These are phyloP conservation scores for Hygrocybe punicea DNA, from an alignment of 768 basidiomycete species.

Conservation along the genomic window DNA sequence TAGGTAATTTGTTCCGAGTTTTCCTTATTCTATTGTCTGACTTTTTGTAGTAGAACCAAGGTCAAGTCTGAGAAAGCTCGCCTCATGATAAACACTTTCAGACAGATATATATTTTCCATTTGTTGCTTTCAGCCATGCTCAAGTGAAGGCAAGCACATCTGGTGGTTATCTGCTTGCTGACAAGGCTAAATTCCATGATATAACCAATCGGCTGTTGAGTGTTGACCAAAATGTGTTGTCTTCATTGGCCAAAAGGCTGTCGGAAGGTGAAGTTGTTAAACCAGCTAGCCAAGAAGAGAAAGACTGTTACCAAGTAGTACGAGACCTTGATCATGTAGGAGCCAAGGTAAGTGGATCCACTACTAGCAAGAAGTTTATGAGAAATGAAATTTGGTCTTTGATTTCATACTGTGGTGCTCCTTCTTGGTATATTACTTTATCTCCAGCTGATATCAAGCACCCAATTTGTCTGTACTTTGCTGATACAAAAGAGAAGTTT, in stretches of 20 bases:
- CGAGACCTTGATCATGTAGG: slow-evolving; percentile 35
- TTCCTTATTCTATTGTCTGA: too few relatives aligned
- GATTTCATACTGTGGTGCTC: slow-evolving; percentile 17
- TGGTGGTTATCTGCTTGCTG: slow-evolving; percentile 27
- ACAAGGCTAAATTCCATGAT: slow-evolving; percentile 23
- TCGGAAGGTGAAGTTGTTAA: slow-evolving; percentile 21
- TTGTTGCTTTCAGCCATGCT: slow-evolving; percentile 40
- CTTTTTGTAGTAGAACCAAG: too few relatives aligned
- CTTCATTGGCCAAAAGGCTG: slow-evolving; percentile 18
- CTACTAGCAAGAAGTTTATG: slow-evolving; percentile 22
- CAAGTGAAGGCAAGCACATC: slow-evolving; percentile 32
- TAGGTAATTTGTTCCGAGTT: too few relatives aligned
- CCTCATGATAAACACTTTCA: slow-evolving; percentile 40
- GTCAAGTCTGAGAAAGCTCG: too few relatives aligned
- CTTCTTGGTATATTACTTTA: slow-evolving; percentile 19
- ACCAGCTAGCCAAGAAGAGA: slow-evolving; percentile 30
- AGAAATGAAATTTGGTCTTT: slow-evolving; percentile 17
- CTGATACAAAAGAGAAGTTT: slow-evolving; percentile 15
- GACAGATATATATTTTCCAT: slow-evolving; percentile 32
- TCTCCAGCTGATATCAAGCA: too few relatives aligned
- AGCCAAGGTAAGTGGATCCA: slow-evolving; percentile 28
- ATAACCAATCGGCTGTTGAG: slow-evolving; percentile 21
- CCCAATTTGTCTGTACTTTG: slow-evolving; percentile 31
- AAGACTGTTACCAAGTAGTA: slow-evolving; percentile 33
- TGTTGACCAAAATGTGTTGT: slow-evolving; percentile 23